Base-by-base conservation (phyloP, 257 asterid genomes). In the Rhazya stricta region DNA sequence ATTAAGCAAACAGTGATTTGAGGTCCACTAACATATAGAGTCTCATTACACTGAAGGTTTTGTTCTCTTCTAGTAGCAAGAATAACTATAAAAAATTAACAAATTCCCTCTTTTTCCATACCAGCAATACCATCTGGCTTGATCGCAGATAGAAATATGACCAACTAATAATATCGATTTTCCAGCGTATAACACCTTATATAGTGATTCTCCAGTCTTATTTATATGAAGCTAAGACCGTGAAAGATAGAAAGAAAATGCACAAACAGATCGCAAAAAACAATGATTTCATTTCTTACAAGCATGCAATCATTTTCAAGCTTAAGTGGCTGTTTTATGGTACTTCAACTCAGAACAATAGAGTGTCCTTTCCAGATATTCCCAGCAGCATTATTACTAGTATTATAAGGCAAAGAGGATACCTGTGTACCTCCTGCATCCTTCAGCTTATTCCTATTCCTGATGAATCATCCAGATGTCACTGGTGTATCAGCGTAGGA, bases 391-490 rank as follows among this genome's bases (percentile, higher is more conserved):
- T 72, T 25, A 30, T 13, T 23, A 36, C 6, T 36, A 36, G 53
- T 29, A 62, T 41, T 37, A 29, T 30, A 56, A 11, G 5, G 32
- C 72, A 60, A 56, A 51, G 58, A 51, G 58, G 27, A n/a, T n/a
- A n/a, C n/a, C n/a, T n/a, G n/a, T n/a, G n/a, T n/a, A n/a, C n/a
- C n/a, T n/a, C n/a, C 99, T 60, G 96, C 90, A 81, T 95, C 98
- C 84, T 84, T 86, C 71, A 95, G 81, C 86, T 88, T 92, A 79
- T 91, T n/a, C n/a, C n/a, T n/a, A n/a, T n/a, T 92, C 99, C 99
- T 95, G 79, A 79, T 67, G 67, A n/a, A n/a, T n/a, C 54, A 51
- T 54, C 30, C 63, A 61, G 21, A 75, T 10, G 25, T 46, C 10
- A 46, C 29, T 36, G 46, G 39, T 19, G 12, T 1, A 41, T 18